Evolutionary conservation across 2,329 filamentous ascomycete genomes (phyloP), one percentile per base, ranked within the genome.

Genomic region (Cyphellophora attinorum): DNA sequence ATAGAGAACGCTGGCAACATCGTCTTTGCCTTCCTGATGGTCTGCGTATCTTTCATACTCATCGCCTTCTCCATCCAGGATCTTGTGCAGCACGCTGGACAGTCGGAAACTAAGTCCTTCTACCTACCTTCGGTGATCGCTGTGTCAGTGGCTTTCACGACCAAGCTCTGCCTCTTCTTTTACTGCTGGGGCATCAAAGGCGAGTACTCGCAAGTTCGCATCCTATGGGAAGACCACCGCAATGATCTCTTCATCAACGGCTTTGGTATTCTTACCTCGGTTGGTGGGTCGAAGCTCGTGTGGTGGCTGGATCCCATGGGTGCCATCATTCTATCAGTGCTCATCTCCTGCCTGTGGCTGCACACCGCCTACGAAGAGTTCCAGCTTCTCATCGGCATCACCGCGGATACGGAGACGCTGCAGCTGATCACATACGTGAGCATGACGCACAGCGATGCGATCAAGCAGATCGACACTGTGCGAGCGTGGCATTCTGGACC

Each of bases 181-280:
- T 96, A 95, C 65, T 96, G 91, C 63, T 96, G 81, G 76, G 76
- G 84, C 4, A 62, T 96, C 51, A 80, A 89, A 47, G 80, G 95
- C 63, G 83, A 85, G 51, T 94, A 96, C 65, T 85, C 78, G 41
- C 88, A 95, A 58, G 77, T 95, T 44, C 75, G 82, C 38, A 95
- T 95, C 54, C 67, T 96, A 11, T 95, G 86, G 88, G 84, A 93
- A 58, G 89, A 96, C 53, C 91, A 98, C 63, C 80, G 91, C 42
- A 98, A 98, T 54, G 91, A 98, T 54, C 68, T 98, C n/a, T 70
- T 94, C 51, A 85, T 98, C 70, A 98, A 96, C 57, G 85, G 85
- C 35, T 85, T 93, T 48, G 86, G 82, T 74, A 78, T 96, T 44
- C 61, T 95, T 35, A 95, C 88, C 1, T 89, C 83, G 3, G 79